A percentile compares a stretch with the other conserved stretches of the same genome.
Evolutionary conservation across 257 asterid genomes (phyloP).

Genomic region (Handroanthus guayacan): DNA sequence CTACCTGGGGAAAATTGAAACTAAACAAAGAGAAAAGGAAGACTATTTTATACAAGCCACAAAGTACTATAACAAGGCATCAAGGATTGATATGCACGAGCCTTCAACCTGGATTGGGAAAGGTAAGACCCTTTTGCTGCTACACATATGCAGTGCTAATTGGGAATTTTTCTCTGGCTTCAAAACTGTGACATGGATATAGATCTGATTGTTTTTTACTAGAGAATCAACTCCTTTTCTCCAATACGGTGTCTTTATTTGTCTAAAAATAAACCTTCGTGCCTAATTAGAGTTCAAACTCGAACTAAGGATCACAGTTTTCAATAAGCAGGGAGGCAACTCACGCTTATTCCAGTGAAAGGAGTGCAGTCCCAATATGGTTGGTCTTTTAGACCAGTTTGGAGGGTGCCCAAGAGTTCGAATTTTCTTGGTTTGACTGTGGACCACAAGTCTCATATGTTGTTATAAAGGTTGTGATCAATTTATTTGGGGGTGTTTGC

Average conservation of each 20-base stretch:
- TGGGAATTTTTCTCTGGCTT: constrained; percentile 9
- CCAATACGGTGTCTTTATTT: neutral
- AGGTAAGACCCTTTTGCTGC: constrained; percentile 56
- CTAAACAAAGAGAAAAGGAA: constrained; percentile 88
- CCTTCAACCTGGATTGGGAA: constrained; percentile 99
- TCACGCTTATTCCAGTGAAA: constrained; percentile 8
- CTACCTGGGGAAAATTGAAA: constrained; percentile 90
- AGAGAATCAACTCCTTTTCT: constrained; percentile 10
- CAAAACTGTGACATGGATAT: constrained; percentile 20
- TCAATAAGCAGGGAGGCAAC: neutral
- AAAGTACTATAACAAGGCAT: constrained; percentile 94
- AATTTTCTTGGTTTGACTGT: constrained; percentile 20
- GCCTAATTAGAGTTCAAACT: constrained; percentile 13
- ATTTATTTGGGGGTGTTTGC: neutral
- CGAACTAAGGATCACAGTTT: neutral
- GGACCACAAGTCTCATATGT: neutral
- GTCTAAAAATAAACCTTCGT: constrained; percentile 9
- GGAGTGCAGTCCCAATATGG: neutral
- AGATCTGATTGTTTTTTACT: neutral
- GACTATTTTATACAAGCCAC: constrained; percentile 94
- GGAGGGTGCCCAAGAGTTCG: neutral
- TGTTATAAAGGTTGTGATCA: neutral
- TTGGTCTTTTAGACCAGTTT: neutral
- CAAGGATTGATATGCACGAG: constrained; percentile 97
- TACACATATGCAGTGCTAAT: constrained; percentile 21